These are phyloP conservation scores for Didymella exigua DNA, from an alignment of 2,329 filamentous ascomycete species.

Conservation along the genomic window DNA sequence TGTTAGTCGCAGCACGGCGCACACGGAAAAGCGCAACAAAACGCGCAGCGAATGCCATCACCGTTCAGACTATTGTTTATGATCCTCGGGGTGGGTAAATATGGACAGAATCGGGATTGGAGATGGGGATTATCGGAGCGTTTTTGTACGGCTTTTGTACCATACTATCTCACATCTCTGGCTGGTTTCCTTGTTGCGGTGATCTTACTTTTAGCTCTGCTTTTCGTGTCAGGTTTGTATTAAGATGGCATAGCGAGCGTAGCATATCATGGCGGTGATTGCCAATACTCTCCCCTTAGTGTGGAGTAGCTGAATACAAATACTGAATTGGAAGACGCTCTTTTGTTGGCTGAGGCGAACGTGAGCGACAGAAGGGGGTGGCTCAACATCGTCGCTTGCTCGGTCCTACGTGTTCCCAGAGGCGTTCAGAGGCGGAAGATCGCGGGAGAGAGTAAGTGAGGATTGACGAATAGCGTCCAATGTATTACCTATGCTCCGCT, in stretches of 20 bases:
- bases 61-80: conserved; percentile 10
- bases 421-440: too few relatives aligned
- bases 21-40: background rate
- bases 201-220: conserved; percentile 8
- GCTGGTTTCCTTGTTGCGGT: background rate
- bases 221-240: conserved; percentile 6
- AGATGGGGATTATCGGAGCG: background rate
- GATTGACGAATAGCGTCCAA: background rate
- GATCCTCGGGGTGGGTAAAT: conserved; percentile 6
- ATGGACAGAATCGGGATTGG: background rate
- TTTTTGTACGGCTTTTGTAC: conserved; percentile 11
- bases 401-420: too few relatives aligned
- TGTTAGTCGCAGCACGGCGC: background rate
- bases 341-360: background rate
- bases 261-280: conserved; percentile 9
- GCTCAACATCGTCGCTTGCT: too few relatives aligned
- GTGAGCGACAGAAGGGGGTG: too few relatives aligned
- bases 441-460: too few relatives aligned
- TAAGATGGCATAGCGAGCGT: conserved; percentile 15
- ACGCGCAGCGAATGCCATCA: background rate
- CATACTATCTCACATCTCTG: conserved; percentile 11
- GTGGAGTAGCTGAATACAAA: conserved; percentile 5
- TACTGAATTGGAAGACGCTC: background rate
- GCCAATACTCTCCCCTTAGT: conserved; percentile 16
- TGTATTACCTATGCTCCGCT: background rate